Evolutionary conservation across 352 stramenopile genomes (phyloP), one percentile per base, ranked within the genome.

Genomic region (Thraustochytrium sp.): DNA sequence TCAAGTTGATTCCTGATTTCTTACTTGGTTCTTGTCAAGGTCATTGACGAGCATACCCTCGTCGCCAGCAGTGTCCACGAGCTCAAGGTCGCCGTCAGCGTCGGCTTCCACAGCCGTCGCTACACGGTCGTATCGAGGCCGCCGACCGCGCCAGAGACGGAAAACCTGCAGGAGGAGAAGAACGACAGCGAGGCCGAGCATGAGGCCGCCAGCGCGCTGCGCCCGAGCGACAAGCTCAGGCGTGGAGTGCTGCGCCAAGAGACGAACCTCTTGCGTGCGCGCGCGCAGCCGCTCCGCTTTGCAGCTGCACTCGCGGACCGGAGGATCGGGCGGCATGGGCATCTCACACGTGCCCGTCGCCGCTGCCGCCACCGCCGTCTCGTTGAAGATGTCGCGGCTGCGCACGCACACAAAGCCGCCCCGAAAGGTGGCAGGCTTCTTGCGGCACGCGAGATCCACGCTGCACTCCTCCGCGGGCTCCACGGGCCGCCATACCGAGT

Each of bases 381-480:
- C 48, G 48, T n/a, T n/a, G 48, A 65, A 40, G 34, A 65, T 65
- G 13, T 65, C 55, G 13, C 13, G 13, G 29, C 55, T 65, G 2
- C 13, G 55, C 55, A 65, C 29, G 34, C 55, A 65, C 13, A 65
- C 55, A 65, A 65, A 65, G 26, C 29, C 55, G 13, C 55, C 55
- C 13, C 2, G 26, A 29, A 29, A 18, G 34, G n/a, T n/a, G n/a
- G n/a, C n/a, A n/a, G n/a, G n/a, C n/a, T n/a, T n/a, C n/a, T n/a
- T n/a, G n/a, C n/a, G n/a, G 34, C 55, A 65, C 13, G 55, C 55
- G 26, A 65, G 18, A 23, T 72, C 59, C 23, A 46, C 21, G 13
- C 26, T 72, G 59, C 59, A 72, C 59, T 55, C n/a, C 21, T 46
- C 13, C 40, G 59, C 46, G 0, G 74, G 74, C 74, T 82, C 74